Evolutionary conservation across 805 yeast genomes (phyloP).

Genomic region (Yamadazyma sp.): DNA sequence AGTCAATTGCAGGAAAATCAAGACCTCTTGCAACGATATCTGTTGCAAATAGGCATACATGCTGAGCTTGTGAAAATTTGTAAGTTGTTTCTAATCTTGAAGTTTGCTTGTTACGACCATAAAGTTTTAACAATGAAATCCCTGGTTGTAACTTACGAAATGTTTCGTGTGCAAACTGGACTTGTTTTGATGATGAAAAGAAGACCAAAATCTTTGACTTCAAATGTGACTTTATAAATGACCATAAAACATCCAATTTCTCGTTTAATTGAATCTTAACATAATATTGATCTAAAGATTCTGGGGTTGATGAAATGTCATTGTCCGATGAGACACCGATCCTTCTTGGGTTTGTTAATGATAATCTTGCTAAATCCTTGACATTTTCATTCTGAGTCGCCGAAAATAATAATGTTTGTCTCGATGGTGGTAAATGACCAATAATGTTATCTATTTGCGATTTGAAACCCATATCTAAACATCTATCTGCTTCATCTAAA

Average conservation of each 20-base stretch:
- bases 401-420: slow-evolving; percentile 82
- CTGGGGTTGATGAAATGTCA: slow-evolving; percentile 74
- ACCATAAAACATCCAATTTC: slow-evolving; percentile 81
- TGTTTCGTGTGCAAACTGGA: slow-evolving; percentile 83
- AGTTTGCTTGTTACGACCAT: slow-evolving; percentile 89
- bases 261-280: slow-evolving; percentile 69
- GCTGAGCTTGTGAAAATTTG: slow-evolving; percentile 73
- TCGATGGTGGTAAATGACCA: slow-evolving; percentile 68
- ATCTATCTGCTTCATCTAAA: slow-evolving; percentile 89
- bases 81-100: slow-evolving; percentile 79
- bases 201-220: slow-evolving; percentile 80
- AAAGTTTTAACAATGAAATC: slow-evolving; percentile 77
- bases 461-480: slow-evolving; percentile 91
- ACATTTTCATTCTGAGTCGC: slow-evolving; percentile 89
- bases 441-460: slow-evolving; percentile 78
- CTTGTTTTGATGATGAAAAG: slow-evolving; percentile 85
- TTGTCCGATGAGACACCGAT: slow-evolving; percentile 38
- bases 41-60: slow-evolving; percentile 82
- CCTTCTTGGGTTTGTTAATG: slow-evolving; percentile 58
- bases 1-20: slow-evolving; percentile 89
- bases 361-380: slow-evolving; percentile 76
- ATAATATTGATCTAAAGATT: slow-evolving; percentile 79
- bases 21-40: slow-evolving; percentile 91
- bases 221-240: slow-evolving; percentile 79
- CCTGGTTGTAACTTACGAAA: slow-evolving; percentile 90